Conservation (phyloP, 169 alveolate species). For the Babesia ovata region DNA sequence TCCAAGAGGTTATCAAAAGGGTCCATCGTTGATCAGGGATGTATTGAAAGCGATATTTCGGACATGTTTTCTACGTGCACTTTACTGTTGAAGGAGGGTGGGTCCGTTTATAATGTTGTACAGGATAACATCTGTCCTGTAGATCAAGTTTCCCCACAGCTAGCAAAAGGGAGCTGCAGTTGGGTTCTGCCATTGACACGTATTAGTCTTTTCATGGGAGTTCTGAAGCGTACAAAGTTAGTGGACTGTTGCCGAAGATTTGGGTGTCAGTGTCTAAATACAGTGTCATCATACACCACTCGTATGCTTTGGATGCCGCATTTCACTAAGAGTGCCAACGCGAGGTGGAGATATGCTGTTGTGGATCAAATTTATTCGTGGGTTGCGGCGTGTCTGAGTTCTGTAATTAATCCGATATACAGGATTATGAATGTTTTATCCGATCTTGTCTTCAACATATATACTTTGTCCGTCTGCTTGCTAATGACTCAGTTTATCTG, state of each 20-base stretch:
- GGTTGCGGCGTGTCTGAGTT: not conserved
- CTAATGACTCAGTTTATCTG: slow-evolving; percentile 9
- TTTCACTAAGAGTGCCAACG: not conserved
- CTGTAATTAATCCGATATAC: not conserved
- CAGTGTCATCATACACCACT: not conserved
- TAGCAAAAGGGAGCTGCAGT: slow-evolving; percentile 18
- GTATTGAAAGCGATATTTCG: not conserved
- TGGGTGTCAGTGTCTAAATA: slow-evolving; percentile 31
- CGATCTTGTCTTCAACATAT: slow-evolving; percentile 8
- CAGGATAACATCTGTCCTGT: not conserved
- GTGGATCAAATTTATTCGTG: not conserved
- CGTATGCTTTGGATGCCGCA: slow-evolving; percentile 20
- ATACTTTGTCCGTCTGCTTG: slow-evolving; percentile 18
- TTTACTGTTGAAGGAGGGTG: slow-evolving; percentile 1
- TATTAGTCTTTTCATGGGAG: slow-evolving; percentile 22
- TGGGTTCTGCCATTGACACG: slow-evolving; percentile 1
- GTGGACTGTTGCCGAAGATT: slow-evolving; percentile 22
- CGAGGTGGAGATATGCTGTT: not conserved
- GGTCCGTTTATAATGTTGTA: not conserved
- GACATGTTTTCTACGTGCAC: slow-evolving; percentile 1
- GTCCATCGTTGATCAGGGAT: not conserved
- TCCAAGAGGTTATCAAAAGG: not conserved
- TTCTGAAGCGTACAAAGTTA: slow-evolving; percentile 16
- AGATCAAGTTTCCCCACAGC: not conserved
- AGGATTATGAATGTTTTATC: not conserved